A percentile compares a stretch with the other conserved stretches of the same genome.
Evolutionary conservation across 148 eudicot genomes (phyloP).

Genomic region (Camellia sinensis): DNA sequence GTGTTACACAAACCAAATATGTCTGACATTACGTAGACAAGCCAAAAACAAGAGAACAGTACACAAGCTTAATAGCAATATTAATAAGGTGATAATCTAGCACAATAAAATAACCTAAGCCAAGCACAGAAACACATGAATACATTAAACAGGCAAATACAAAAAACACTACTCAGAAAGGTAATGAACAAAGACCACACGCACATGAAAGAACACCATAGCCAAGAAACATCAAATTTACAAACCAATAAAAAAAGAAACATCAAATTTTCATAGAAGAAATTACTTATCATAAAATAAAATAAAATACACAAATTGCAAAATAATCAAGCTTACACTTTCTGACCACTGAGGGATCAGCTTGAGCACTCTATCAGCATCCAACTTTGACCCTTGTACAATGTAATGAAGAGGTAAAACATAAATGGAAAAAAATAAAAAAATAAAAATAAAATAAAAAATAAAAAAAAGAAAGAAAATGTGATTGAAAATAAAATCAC

Average conservation of each 20-base stretch:
- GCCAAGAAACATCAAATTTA: neutral
- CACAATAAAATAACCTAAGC: neutral
- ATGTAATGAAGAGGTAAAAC: neutral
- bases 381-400: conserved; percentile 38
- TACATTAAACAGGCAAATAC: neutral
- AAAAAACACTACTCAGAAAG: neutral
- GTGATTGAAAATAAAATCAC: neutral
- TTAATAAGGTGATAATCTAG: neutral
- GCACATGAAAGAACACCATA: neutral
- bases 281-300: neutral
- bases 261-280: neutral
- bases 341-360: conserved; percentile 64
- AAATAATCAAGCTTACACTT: conserved; percentile 37
- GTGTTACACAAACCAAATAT: neutral
- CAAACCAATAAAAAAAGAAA: neutral
- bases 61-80: neutral
- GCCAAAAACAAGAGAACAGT: neutral
- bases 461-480: neutral
- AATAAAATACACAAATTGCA: neutral
- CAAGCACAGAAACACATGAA: neutral
- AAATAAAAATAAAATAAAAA: neutral
- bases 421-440: neutral
- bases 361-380: conserved; percentile 48
- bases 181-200: neutral
- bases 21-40: neutral